Conservation (phyloP, 768 basidiomycete species). For the Calocybe indica region DNA sequence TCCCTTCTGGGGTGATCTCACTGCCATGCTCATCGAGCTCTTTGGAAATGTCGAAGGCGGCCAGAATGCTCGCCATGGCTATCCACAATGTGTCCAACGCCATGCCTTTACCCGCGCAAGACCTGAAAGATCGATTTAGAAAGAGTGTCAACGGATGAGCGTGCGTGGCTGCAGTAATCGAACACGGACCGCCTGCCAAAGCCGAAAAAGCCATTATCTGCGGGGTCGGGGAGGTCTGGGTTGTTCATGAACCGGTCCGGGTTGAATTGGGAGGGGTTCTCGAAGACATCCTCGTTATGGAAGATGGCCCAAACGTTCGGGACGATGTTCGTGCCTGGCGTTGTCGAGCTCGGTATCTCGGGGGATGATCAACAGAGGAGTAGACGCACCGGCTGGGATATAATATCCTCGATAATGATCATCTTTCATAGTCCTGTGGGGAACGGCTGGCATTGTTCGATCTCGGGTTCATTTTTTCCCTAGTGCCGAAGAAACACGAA, state of each 20-base stretch:
- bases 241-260: slow-evolving; percentile 1
- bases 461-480: background rate
- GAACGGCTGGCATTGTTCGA: background rate
- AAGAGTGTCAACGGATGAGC: background rate
- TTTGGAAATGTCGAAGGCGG: slow-evolving; percentile 3
- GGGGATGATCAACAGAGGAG: background rate
- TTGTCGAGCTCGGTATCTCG: background rate
- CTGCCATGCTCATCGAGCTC: slow-evolving; percentile 1
- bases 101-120: background rate
- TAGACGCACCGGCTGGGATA: background rate
- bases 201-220: slow-evolving; percentile 11
- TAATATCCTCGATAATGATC: background rate
- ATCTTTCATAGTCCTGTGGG: background rate
- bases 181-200: slow-evolving; percentile 16
- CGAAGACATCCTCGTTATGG: background rate
- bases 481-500: background rate
- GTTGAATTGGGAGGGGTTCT: background rate
- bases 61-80: slow-evolving; percentile 4
- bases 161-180: no score
- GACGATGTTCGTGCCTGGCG: background rate
- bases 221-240: no score
- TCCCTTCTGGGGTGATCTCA: background rate
- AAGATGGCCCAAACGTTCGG: background rate
- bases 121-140: background rate
- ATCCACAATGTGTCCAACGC: slow-evolving; percentile 1